Evolutionary conservation across 495 filamentous ascomycete genomes (phyloP).

Genomic region (Lindgomyces ingoldianus): DNA sequence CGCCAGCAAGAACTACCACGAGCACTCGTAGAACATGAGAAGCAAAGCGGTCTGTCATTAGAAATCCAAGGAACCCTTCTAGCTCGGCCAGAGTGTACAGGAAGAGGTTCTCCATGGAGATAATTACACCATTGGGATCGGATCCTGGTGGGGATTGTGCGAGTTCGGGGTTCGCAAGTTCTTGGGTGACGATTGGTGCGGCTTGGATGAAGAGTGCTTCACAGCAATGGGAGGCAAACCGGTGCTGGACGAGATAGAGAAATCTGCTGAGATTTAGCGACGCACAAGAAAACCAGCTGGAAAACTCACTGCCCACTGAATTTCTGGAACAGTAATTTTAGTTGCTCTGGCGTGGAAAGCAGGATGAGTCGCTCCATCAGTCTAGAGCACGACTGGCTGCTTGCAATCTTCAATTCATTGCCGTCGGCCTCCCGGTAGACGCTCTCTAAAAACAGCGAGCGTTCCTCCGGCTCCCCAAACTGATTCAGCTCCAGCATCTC

Average conservation of each 20-base stretch:
- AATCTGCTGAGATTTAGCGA: slow-evolving; percentile 53
- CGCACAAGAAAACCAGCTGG: background rate
- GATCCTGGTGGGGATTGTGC: slow-evolving; percentile 46
- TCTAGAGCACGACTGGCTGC: slow-evolving; percentile 90
- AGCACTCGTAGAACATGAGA: slow-evolving; percentile 88
- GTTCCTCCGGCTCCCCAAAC: slow-evolving; percentile 76
- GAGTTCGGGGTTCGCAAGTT: slow-evolving; percentile 56
- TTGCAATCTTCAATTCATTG: slow-evolving; percentile 94
- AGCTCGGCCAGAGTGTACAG: slow-evolving; percentile 79
- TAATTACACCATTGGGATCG: slow-evolving; percentile 44
- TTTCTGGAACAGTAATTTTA: slow-evolving; percentile 79
- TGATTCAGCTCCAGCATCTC: slow-evolving; percentile 85
- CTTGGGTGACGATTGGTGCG: slow-evolving; percentile 73
- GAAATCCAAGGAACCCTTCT: slow-evolving; percentile 75
- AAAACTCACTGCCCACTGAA: slow-evolving; percentile 74
- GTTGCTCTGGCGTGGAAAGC: slow-evolving; percentile 73
- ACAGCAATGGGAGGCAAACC: slow-evolving; percentile 95
- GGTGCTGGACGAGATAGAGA: slow-evolving; percentile 83
- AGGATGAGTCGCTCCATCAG: slow-evolving; percentile 89
- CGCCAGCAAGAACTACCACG: slow-evolving; percentile 80
- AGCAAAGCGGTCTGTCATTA: slow-evolving; percentile 84
- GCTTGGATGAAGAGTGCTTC: slow-evolving; percentile 86
- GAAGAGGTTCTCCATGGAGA: slow-evolving; percentile 83
- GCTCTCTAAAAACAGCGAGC: slow-evolving; percentile 75
- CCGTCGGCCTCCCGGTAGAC: slow-evolving; percentile 83